Base-by-base conservation (phyloP, 345 rosid genomes). In the Salix arbutifolia region DNA sequence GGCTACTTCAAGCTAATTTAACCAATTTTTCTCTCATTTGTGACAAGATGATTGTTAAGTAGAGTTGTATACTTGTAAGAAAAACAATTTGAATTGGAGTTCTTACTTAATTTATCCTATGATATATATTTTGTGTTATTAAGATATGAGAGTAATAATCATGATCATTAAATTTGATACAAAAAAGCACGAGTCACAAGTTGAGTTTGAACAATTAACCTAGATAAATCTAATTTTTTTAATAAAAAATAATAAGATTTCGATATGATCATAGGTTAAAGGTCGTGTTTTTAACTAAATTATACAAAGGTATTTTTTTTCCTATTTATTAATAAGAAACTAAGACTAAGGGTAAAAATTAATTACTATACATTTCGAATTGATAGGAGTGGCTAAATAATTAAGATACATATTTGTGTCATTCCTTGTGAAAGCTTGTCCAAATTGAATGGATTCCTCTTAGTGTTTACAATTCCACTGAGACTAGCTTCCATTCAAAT, bases 401-500 rank as follows among this genome's bases (percentile, higher is more conserved):
- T 56, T n/a, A 56, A 56, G 62, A 56, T 56, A 2, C 42, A 38
- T 38, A 1, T n/a, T 56, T n/a, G 4, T 53, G 10, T 44, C 50
- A 44, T 44, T 44, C 50, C 50, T 6, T n/a, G 60, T 19, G 60
- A 53, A 19, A 53, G 60, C n/a, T 53, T 21, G 25, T 8, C 62
- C 12, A n/a, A 56, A 56, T n/a, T n/a, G 26, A 3, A 56, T n/a
- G 62, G 62, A n/a, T 9, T 23, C 25, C 21, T 25, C n/a, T n/a
- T n/a, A n/a, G 61, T 56, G 26, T 9, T 8, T n/a, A 67, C 3
- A 8, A 1, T 12, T 38, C 42, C 42, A 38, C 3, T 9, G 42
- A 38, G 42, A 38, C 42, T 33, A 33, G 35, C 44, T 31, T 18
- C 70, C 77, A 76, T 58, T 73, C 78, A 69, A 76, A 76, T 58